Percentiles rank a stretch among this genome's conserved stretches.
Conservation (phyloP, 163 green algal species). For the Volvox carteri region DNA sequence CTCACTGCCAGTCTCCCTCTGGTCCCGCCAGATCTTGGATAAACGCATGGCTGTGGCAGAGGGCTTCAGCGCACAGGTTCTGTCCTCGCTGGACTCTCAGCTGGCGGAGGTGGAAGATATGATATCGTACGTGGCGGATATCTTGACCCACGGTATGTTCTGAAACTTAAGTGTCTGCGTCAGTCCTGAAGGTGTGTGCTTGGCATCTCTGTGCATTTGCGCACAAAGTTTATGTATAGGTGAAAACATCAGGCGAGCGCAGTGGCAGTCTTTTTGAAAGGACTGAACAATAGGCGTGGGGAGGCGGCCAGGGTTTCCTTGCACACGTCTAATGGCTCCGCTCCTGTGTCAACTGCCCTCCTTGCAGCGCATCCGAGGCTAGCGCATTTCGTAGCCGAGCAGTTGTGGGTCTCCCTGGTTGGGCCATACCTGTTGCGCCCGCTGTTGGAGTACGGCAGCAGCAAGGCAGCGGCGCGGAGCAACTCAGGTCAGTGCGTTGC, state of each 20-base stretch:
- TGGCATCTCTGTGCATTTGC: too few species aligned
- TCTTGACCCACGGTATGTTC: conserved; percentile 80
- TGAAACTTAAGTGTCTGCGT: too few species aligned
- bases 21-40: conserved; percentile 65
- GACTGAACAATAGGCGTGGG: too few species aligned
- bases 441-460: conserved; percentile 64
- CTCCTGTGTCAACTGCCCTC: not conserved
- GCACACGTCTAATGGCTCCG: too few species aligned
- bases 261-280: too few species aligned
- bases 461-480: not conserved
- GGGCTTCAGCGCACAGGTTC: conserved; percentile 56
- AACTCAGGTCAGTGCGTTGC: conserved; percentile 19
- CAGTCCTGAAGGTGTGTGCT: too few species aligned
- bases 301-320: too few species aligned
- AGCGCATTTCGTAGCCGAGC: conserved; percentile 69
- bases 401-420: conserved; percentile 79
- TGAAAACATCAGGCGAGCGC: too few species aligned
- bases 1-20: not conserved
- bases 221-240: too few species aligned
- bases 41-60: conserved; percentile 62
- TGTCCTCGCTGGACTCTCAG: conserved; percentile 78
- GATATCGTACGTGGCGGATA: conserved; percentile 90
- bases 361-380: conserved; percentile 55
- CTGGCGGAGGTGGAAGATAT: conserved; percentile 93
- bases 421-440: conserved; percentile 80